phyloP scores from a whole-genome alignment of 2,329 filamentous ascomycete genomes.

The Penicillium sp. region DNA sequence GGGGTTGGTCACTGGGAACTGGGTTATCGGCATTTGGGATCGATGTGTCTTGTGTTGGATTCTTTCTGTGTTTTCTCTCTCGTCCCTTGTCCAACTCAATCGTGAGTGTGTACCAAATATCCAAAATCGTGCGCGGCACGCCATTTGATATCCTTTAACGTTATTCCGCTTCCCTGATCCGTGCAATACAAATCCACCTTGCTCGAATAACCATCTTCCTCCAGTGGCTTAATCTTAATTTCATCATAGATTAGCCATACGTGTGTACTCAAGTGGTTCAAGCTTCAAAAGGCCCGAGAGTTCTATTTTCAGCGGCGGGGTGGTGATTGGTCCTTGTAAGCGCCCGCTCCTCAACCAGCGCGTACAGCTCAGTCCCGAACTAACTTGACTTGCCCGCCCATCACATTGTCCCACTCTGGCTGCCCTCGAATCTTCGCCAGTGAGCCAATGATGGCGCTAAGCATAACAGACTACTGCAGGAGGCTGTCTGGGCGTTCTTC shows the following conservation, averaged over 20 bases:
- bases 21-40: slow-evolving; percentile 15
- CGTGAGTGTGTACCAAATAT: slow-evolving; percentile 20
- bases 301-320: slow-evolving; percentile 20
- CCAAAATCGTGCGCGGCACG: slow-evolving; percentile 17
- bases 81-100: slow-evolving; percentile 8
- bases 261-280: too few relatives aligned
- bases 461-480: slow-evolving; percentile 3
- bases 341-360: slow-evolving; percentile 23
- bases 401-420: slow-evolving; percentile 4
- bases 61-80: slow-evolving; percentile 2
- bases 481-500: slow-evolving; percentile 23
- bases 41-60: slow-evolving; percentile 6
- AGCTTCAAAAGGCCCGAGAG: neutral
- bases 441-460: slow-evolving; percentile 11
- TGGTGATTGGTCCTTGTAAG: slow-evolving; percentile 18
- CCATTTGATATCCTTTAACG: slow-evolving; percentile 14
- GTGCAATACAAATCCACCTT: neutral
- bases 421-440: slow-evolving; percentile 12
- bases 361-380: slow-evolving; percentile 17
- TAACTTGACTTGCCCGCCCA: slow-evolving; percentile 7
- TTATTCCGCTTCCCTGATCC: neutral
- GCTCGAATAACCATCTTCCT: neutral
- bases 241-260: neutral
- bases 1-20: slow-evolving; percentile 12
- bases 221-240: neutral